Evolutionary conservation across 2,329 filamentous ascomycete genomes (phyloP).

Genomic region (Penicillium sp.): DNA sequence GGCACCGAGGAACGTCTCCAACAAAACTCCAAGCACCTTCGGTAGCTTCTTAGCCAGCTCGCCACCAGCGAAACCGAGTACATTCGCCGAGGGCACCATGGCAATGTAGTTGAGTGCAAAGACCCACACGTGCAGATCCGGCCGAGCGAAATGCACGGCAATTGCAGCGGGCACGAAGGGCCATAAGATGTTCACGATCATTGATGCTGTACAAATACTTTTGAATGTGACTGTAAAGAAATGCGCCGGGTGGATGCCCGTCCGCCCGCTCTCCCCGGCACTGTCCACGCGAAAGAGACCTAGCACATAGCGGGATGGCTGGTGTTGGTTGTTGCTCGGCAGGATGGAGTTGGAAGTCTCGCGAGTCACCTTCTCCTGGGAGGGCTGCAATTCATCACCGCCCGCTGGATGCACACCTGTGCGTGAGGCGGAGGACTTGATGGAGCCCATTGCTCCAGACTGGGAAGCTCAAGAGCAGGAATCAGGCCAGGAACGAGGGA

Average conservation of each 20-base stretch:
- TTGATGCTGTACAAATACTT: slow-evolving; percentile 65
- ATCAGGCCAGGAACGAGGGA: not conserved
- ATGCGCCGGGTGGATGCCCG: slow-evolving; percentile 63
- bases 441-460: slow-evolving; percentile 18
- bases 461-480: not conserved
- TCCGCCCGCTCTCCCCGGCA: slow-evolving; percentile 68
- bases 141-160: slow-evolving; percentile 60
- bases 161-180: slow-evolving; percentile 73
- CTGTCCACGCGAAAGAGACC: slow-evolving; percentile 39
- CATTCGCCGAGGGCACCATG: slow-evolving; percentile 75
- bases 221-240: slow-evolving; percentile 66
- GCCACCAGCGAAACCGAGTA: slow-evolving; percentile 73
- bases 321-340: slow-evolving; percentile 30
- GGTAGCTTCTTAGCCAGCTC: slow-evolving; percentile 74
- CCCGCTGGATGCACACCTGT: slow-evolving; percentile 7
- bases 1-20: slow-evolving; percentile 65
- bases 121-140: slow-evolving; percentile 62
- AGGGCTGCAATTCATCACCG: slow-evolving; percentile 5
- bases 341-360: slow-evolving; percentile 22
- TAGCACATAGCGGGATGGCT: slow-evolving; percentile 17
- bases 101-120: slow-evolving; percentile 74
- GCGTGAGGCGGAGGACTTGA: slow-evolving; percentile 13
- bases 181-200: slow-evolving; percentile 71
- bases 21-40: slow-evolving; percentile 59
- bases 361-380: slow-evolving; percentile 20